These are phyloP conservation scores for Coix lacrymajobi DNA, from an alignment of 176 grass and related monocot species.

Conservation along the genomic window DNA sequence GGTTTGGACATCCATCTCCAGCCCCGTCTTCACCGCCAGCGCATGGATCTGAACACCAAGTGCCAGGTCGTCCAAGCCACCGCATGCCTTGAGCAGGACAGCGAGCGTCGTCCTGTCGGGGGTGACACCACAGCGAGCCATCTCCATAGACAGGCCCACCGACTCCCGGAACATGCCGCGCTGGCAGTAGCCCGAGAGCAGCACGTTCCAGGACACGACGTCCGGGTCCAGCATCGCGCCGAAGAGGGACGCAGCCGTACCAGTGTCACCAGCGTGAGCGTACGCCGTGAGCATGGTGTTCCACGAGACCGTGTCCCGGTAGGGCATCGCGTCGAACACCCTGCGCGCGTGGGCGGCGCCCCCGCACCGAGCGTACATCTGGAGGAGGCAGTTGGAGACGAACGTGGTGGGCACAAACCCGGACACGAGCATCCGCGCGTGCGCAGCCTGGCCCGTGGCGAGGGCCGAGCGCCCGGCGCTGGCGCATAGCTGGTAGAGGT, in stretches of 20 bases:
- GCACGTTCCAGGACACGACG: constrained; percentile 67
- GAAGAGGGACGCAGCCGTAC: constrained; percentile 32
- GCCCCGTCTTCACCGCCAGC: constrained; percentile 42
- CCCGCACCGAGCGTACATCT: constrained; percentile 62
- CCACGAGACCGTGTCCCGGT: constrained; percentile 58
- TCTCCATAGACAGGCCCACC: constrained; percentile 48
- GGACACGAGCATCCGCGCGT: constrained; percentile 56
- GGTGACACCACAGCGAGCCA: constrained; percentile 27
- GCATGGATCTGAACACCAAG: constrained; percentile 57
- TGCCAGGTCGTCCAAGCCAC: constrained; percentile 33
- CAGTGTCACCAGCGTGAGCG: constrained; percentile 23
- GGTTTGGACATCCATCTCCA: constrained; percentile 45
- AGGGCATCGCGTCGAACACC: constrained; percentile 53
- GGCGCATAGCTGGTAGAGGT: constrained; percentile 60
- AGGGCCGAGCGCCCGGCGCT: constrained; percentile 22
- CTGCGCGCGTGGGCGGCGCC: too few species aligned
- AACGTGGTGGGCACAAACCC: constrained; percentile 58
- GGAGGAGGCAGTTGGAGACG: constrained; percentile 69
- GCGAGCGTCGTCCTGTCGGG: constrained; percentile 51
- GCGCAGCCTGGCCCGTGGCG: constrained; percentile 37
- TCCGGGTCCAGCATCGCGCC: constrained; percentile 51
- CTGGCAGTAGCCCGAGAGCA: constrained; percentile 49
- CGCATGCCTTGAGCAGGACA: constrained; percentile 53
- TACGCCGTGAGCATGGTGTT: constrained; percentile 63
- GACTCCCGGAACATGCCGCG: constrained; percentile 25